Percentiles rank a stretch among this genome's conserved stretches.
phyloP scores from a whole-genome alignment of 345 rosid genomes.

The Raphanus raphanistrum region DNA sequence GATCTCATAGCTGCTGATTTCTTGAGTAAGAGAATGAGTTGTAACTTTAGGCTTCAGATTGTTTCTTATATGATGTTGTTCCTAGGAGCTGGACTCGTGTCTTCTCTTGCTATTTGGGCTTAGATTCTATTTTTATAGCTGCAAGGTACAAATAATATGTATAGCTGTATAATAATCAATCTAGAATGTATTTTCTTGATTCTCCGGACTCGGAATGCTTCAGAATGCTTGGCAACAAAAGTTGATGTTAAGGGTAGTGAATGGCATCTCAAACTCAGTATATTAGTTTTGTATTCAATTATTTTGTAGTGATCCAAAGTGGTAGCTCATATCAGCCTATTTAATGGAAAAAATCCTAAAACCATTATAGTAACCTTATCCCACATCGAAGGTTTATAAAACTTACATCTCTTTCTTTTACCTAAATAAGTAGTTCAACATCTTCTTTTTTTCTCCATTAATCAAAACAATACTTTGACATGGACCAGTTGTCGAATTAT shows the following conservation, averaged over 20 bases:
- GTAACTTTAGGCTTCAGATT: conserved; percentile 76
- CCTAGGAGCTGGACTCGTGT: conserved; percentile 84
- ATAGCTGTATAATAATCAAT: background rate
- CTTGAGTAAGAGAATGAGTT: conserved; percentile 82
- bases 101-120: conserved; percentile 82
- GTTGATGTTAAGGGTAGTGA: background rate
- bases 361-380: too few species aligned
- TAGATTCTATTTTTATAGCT: conserved; percentile 27
- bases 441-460: too few species aligned
- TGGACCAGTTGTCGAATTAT: too few species aligned
- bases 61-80: conserved; percentile 71
- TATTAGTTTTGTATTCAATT: too few species aligned
- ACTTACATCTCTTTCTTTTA: too few species aligned
- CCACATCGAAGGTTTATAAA: too few species aligned
- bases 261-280: background rate
- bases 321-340: too few species aligned
- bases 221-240: background rate
- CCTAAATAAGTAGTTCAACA: too few species aligned
- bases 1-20: too few species aligned
- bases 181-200: background rate
- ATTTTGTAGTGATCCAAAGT: too few species aligned
- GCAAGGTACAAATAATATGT: background rate
- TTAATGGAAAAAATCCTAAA: too few species aligned
- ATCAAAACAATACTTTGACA: too few species aligned
- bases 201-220: background rate